phyloP scores from a whole-genome alignment of 75 land plant genomes.

The Pinus tabuliformis region DNA sequence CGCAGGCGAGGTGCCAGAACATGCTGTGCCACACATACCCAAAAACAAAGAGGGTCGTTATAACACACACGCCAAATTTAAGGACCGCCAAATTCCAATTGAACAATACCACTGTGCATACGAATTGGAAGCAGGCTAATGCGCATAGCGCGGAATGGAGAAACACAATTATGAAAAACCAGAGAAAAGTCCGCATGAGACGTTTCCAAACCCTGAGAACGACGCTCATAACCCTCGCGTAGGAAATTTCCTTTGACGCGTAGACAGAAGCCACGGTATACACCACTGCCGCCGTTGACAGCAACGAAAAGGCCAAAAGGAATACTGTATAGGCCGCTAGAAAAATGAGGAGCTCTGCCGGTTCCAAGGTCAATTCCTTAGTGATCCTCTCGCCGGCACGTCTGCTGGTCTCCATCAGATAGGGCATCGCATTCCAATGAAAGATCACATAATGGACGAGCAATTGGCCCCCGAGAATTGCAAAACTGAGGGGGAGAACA shows the following conservation, averaged over 20 bases:
- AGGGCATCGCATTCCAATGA: constrained; percentile 15
- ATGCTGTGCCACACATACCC: too few relatives aligned
- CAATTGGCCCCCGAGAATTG: constrained; percentile 36
- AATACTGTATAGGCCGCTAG: constrained; percentile 23
- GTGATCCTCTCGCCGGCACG: constrained; percentile 11
- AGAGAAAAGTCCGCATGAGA: constrained; percentile 2
- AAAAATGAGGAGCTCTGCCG: constrained; percentile 21
- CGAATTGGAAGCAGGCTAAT: too few relatives aligned
- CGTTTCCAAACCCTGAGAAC: constrained; percentile 72
- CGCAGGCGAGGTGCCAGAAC: too few relatives aligned
- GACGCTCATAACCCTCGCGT: constrained; percentile 45
- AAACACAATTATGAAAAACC: too few relatives aligned
- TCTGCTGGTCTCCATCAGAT: constrained; percentile 4
- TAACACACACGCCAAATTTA: too few relatives aligned
- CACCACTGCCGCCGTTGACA: constrained; percentile 59
- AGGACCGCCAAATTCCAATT: too few relatives aligned
- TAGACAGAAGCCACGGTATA: constrained; percentile 38
- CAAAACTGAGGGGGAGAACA: constrained; percentile 56
- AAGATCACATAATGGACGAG: constrained; percentile 33
- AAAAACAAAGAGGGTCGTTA: too few relatives aligned
- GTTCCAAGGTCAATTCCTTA: constrained; percentile 17
- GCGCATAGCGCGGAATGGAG: too few relatives aligned
- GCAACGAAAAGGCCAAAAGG: constrained; percentile 46
- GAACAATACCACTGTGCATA: too few relatives aligned
- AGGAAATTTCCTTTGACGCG: constrained; percentile 23